These are phyloP conservation scores for Aspergillus panamensis DNA, from an alignment of 495 filamentous ascomycete genomes.

Conservation along the genomic window DNA sequence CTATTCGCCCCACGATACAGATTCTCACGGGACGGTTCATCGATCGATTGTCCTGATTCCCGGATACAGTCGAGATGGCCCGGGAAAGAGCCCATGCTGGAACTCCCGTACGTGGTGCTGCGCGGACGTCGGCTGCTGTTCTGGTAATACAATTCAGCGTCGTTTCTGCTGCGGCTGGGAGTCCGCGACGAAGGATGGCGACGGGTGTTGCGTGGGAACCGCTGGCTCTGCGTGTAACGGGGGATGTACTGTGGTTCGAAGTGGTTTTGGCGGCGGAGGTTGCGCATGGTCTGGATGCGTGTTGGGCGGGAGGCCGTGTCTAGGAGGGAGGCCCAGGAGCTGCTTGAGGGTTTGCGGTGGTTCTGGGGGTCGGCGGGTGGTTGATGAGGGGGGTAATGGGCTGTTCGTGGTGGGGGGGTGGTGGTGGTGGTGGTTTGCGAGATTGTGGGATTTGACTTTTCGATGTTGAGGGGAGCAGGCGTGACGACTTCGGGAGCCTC, in stretches of 20 bases:
- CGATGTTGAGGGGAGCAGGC: conserved; percentile 27
- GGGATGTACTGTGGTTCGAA: conserved; percentile 29
- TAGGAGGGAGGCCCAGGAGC: conserved; percentile 16
- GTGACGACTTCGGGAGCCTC: conserved; percentile 40
- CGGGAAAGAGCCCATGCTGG: conserved; percentile 12
- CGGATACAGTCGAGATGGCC: conserved; percentile 35
- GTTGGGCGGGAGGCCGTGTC: conserved; percentile 9
- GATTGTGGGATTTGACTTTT: conserved; percentile 32
- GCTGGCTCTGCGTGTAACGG: conserved; percentile 32
- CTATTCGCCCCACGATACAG: conserved; percentile 38
- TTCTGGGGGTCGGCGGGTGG: conserved; percentile 29
- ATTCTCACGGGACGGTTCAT: conserved; percentile 24
- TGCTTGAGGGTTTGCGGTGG: not conserved
- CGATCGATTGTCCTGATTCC: conserved; percentile 32
- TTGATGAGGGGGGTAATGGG: conserved; percentile 14
- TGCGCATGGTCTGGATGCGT: conserved; percentile 14
- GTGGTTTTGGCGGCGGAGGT: conserved; percentile 20
- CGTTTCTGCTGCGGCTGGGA: conserved; percentile 30
- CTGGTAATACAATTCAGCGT: conserved; percentile 36
- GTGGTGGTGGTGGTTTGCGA: conserved; percentile 27
- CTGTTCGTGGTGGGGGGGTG: conserved; percentile 2
- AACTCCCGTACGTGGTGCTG: conserved; percentile 33
- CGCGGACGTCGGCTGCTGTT: conserved; percentile 38
- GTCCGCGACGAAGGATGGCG: conserved; percentile 16
- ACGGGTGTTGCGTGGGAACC: conserved; percentile 18